Base-by-base conservation (phyloP, 768 basidiomycete genomes). In the Gymnopilus junonius region DNA sequence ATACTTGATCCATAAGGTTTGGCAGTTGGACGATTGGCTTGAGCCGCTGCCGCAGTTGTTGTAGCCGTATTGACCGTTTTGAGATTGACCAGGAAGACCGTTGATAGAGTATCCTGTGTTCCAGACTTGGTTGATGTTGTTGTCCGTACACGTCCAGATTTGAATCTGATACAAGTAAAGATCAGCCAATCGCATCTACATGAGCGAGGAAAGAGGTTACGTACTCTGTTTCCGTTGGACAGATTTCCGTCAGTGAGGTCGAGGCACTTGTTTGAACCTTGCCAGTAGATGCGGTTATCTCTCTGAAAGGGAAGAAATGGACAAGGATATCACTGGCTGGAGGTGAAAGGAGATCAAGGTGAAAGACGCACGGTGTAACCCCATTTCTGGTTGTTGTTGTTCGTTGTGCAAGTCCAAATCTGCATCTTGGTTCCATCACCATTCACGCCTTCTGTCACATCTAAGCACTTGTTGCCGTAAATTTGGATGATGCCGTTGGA, bases 1-100 rank as follows among this genome's bases (percentile, higher is more conserved):
- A 62, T 73, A 83, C 85, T 91, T 91, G 61, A 88, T 77, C 74
- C 85, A 85, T 8, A 81, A 77, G 0, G 90, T 93, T 74, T 93
- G 92, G 73, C 92, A 93, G 35, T 85, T 73, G 0, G 91, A 90
- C 8, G 77, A 55, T 63, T 84, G 84, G 73, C 80, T 83, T 60
- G 86, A 81, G 10, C 75, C 75, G 1, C 84, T 81, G 1, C 88
- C 89, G 70, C 93, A 95, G 58, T 81, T 75, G 75, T 93, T 91
- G 34, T 83, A 86, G 20, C 89, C 90, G 40, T 74, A 76, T 69
- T 91, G 92, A 11, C 83, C 88, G 35, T 82, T 74, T 71, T 92
- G 85, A 8, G 84, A 82, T 14, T 80, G 80, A 40, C 75, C 60
- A 20, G 87, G 84, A 20, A 84, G 79, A 29, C 69, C 64, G 61